These are phyloP conservation scores for Candida neerlandica DNA, from an alignment of 1,139 yeast genomes.

Conservation along the genomic window DNA sequence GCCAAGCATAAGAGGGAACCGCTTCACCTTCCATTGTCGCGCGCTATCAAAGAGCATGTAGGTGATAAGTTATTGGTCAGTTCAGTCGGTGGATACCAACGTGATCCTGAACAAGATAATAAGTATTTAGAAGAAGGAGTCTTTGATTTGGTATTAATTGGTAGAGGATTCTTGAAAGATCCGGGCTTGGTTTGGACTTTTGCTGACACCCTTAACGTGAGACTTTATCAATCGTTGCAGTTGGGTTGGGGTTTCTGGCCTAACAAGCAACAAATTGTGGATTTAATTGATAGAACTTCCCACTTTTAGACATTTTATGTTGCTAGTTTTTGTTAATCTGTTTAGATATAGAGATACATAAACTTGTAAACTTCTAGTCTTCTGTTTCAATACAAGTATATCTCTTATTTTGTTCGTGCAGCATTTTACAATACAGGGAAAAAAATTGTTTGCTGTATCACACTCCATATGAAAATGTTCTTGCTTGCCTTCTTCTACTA, in stretches of 20 bases:
- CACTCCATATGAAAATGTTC: background rate
- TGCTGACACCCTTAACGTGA: slow-evolving; percentile 52
- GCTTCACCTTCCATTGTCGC: slow-evolving; percentile 40
- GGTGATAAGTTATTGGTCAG: slow-evolving; percentile 47
- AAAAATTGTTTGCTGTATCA: background rate
- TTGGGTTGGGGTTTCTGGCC: slow-evolving; percentile 29
- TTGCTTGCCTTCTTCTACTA: too few species aligned
- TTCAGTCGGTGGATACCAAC: slow-evolving; percentile 47
- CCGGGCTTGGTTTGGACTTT: slow-evolving; percentile 52
- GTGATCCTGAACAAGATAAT: slow-evolving; percentile 34
- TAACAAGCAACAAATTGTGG: slow-evolving; percentile 17
- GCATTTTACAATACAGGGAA: background rate
- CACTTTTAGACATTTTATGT: background rate
- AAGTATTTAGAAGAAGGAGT: slow-evolving; percentile 39
- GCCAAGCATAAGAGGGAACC: slow-evolving; percentile 17
- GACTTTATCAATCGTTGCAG: slow-evolving; percentile 40
- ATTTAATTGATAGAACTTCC: slow-evolving; percentile 19
- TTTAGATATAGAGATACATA: background rate
- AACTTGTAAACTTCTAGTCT: background rate
- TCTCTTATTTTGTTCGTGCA: background rate
- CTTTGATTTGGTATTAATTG: slow-evolving; percentile 51
- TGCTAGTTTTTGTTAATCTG: background rate
- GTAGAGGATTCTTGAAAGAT: slow-evolving; percentile 45
- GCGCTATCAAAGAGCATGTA: slow-evolving; percentile 43
- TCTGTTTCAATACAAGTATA: background rate